A percentile compares a stretch with the other conserved stretches of the same genome.
These are phyloP conservation scores for Kluyveromyces marxianus DNA, from an alignment of 1,139 yeast genomes.

Conservation along the genomic window DNA sequence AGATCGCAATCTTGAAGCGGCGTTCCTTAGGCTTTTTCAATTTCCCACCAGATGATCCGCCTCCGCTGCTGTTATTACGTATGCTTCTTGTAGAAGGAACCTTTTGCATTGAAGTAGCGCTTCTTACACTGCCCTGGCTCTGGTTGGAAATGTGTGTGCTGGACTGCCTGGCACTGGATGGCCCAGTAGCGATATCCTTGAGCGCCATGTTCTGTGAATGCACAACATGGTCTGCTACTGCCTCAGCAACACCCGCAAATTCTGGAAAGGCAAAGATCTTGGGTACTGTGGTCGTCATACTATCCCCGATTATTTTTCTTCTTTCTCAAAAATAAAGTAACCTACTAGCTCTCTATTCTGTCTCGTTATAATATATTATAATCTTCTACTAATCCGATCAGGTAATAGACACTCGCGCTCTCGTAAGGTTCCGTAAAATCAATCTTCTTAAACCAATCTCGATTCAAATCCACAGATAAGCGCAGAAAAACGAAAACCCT, in stretches of 20 bases:
- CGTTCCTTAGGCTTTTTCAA: slow-evolving; percentile 38
- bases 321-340: not conserved
- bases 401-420: too few relatives aligned
- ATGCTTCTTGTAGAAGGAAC: slow-evolving; percentile 14
- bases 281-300: slow-evolving; percentile 89
- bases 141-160: not conserved
- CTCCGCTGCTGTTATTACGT: slow-evolving; percentile 8
- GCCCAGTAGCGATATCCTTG: slow-evolving; percentile 5
- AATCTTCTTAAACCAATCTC: too few relatives aligned
- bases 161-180: slow-evolving; percentile 2
- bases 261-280: slow-evolving; percentile 86
- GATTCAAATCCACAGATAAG: too few relatives aligned
- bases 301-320: not conserved
- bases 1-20: slow-evolving; percentile 81
- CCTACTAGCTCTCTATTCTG: too few relatives aligned
- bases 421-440: too few relatives aligned
- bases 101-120: slow-evolving; percentile 8
- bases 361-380: too few relatives aligned
- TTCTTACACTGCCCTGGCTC: slow-evolving; percentile 3
- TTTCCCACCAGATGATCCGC: slow-evolving; percentile 15
- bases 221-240: slow-evolving; percentile 84
- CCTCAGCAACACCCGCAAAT: slow-evolving; percentile 84
- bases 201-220: slow-evolving; percentile 56
- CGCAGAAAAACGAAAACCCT: too few relatives aligned
- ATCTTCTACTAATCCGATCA: too few relatives aligned